Conservation (phyloP, 177 flowering plant species). For the Vitis hybrid region DNA sequence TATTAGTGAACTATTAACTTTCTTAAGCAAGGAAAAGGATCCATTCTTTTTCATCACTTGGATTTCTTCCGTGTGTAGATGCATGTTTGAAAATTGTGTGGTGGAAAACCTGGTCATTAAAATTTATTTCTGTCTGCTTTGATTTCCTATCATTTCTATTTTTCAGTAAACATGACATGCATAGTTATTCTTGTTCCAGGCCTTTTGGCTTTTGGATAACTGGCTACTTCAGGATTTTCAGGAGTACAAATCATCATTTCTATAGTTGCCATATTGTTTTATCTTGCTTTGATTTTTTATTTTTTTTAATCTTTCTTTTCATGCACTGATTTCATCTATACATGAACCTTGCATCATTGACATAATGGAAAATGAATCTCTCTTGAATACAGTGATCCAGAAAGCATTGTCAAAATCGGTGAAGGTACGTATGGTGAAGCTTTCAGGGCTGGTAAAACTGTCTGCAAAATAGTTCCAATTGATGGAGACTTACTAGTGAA, state of each 20-base stretch:
- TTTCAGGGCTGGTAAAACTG: slow-evolving; percentile 69
- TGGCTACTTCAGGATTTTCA: background rate
- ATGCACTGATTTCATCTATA: background rate
- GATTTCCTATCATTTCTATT: background rate
- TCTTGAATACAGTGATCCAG: slow-evolving; percentile 46
- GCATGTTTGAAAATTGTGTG: background rate
- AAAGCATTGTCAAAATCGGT: slow-evolving; percentile 68
- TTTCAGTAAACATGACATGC: background rate
- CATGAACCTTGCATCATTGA: background rate
- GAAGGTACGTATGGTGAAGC: slow-evolving; percentile 99
- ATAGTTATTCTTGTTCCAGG: background rate
- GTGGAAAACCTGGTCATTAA: background rate
- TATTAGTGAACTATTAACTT: too few species aligned
- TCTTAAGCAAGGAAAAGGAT: too few species aligned
- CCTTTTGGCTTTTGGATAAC: too few species aligned
- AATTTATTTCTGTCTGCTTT: background rate
- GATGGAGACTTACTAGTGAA: slow-evolving; percentile 85
- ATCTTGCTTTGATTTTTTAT: background rate
- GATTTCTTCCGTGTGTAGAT: too few species aligned
- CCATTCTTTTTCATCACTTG: too few species aligned
- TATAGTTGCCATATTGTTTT: background rate
- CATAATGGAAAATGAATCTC: slow-evolving; percentile 1
- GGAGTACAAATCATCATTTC: background rate
- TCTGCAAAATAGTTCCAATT: slow-evolving; percentile 91
- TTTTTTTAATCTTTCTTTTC: background rate